Evolutionary conservation across 768 basidiomycete genomes (phyloP), one percentile per base, ranked within the genome.

Genomic region (Termitomyces bulborhizus): DNA sequence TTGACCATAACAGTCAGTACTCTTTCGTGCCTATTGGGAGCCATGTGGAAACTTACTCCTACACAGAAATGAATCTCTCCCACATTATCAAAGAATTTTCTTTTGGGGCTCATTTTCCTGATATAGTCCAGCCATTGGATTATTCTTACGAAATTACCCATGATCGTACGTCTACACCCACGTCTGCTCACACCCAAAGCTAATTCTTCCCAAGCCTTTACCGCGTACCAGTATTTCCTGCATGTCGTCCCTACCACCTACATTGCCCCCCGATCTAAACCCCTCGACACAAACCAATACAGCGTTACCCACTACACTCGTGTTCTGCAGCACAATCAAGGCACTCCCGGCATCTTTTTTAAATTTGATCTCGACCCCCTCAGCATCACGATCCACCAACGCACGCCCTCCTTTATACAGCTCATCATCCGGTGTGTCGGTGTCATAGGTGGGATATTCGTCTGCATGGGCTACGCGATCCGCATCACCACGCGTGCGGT

Each of bases 1-100:
- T 94, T 6, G 88, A 91, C 60, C 96, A 99, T 64, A 80, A 68
- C 7, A 68, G 95, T 96, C 63, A 59, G 90, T 79, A 50, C 11
- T n/a, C 1, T 39, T 50, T 50, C 16, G 31, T 13, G 12, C 21
- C 18, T 9, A 16, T 24, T 29, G 0, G 24, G 34, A 15, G 24
- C 18, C 37, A 4, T 32, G 52, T 9, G 29, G 37, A n/a, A 27
- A 29, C 12, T 36, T 49, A 49, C 16, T 24, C 12, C 12, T 51
- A 7, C 40, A 9, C 46, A 96, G 93, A 86, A 61, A 94, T 98
- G 92, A 99, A 99, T 65, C 80, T 99, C 36, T 93, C 92, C 3
- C 96, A 98, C 74, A 85, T 97, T 59, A 94, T 98, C 65, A 86
- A 86, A 51, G 96, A 99, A 69, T 97, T 98, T 67, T 97, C 94